Evolutionary conservation across 2,329 filamentous ascomycete genomes (phyloP).

Genomic region (Elsinoe ampelina): DNA sequence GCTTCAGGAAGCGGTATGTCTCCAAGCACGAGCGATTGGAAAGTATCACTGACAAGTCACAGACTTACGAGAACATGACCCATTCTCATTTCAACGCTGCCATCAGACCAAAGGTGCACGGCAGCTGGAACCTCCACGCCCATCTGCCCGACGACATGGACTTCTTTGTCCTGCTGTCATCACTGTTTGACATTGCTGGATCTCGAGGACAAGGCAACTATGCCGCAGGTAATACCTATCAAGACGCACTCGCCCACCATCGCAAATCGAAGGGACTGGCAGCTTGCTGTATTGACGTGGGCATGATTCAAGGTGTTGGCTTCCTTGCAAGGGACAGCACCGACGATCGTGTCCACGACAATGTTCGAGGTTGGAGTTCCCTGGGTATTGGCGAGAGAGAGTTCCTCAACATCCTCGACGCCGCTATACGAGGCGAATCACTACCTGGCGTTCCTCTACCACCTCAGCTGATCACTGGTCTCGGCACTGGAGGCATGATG

Average conservation of each 20-base stretch:
- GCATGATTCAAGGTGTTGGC: constrained; percentile 38
- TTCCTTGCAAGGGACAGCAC: constrained; percentile 21
- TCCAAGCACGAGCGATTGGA: not conserved
- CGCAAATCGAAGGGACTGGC: constrained; percentile 34
- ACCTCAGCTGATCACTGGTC: constrained; percentile 8
- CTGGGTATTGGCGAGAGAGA: not conserved
- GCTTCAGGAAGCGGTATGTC: constrained; percentile 15
- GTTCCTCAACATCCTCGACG: not conserved
- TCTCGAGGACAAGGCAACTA: constrained; percentile 17
- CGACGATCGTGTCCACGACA: not conserved
- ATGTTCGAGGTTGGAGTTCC: not conserved
- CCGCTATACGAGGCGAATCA: not conserved
- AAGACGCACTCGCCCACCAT: constrained; percentile 26
- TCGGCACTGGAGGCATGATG: constrained; percentile 8
- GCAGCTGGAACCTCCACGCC: constrained; percentile 24
- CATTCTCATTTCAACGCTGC: constrained; percentile 17
- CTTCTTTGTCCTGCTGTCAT: constrained; percentile 24
- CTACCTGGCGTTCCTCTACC: not conserved
- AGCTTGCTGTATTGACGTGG: constrained; percentile 45
- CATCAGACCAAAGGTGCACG: constrained; percentile 22
- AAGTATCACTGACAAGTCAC: not conserved
- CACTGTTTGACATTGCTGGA: constrained; percentile 15
- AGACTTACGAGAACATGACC: constrained; percentile 18
- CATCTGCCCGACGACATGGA: constrained; percentile 16
- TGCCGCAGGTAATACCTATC: constrained; percentile 16